Evolutionary conservation across 495 filamentous ascomycete genomes (phyloP).

Genomic region (Xylaria scruposa): DNA sequence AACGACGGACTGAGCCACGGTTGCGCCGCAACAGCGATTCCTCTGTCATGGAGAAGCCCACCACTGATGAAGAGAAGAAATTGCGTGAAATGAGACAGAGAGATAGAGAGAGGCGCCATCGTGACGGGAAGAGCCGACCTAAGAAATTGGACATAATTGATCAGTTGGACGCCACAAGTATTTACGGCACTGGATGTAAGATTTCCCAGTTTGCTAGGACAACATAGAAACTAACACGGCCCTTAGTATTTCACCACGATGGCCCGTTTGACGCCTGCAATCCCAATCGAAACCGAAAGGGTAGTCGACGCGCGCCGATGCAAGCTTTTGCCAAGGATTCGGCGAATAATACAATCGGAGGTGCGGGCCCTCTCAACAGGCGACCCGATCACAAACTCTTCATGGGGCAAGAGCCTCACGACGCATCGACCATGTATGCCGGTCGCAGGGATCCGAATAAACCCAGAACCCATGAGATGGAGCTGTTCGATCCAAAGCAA

Average conservation of each 20-base stretch:
- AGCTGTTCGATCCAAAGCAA: conserved; percentile 57
- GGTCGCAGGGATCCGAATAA: conserved; percentile 40
- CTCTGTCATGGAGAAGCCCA: conserved; percentile 75
- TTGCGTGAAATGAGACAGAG: conserved; percentile 72
- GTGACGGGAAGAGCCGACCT: conserved; percentile 64
- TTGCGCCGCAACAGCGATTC: conserved; percentile 93
- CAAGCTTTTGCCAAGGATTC: conserved; percentile 93
- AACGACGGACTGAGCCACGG: conserved; percentile 55
- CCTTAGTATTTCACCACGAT: conserved; percentile 94
- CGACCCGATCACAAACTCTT: conserved; percentile 84
- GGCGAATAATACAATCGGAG: conserved; percentile 89
- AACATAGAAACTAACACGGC: conserved; percentile 20
- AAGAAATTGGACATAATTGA: conserved; percentile 91
- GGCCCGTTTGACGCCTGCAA: conserved; percentile 98
- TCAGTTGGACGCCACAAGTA: conserved; percentile 94
- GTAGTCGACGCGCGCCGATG: conserved; percentile 86
- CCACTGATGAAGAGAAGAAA: conserved; percentile 78
- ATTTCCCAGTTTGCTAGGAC: conserved; percentile 29
- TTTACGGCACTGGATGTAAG: conserved; percentile 94
- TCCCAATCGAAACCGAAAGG: conserved; percentile 89
- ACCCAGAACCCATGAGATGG: conserved; percentile 46
- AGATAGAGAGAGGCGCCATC: conserved; percentile 70
- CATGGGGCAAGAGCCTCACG: conserved; percentile 77
- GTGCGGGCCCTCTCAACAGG: conserved; percentile 81
- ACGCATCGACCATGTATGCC: conserved; percentile 82